Base-by-base conservation (phyloP, 129 eudicot species). In the Apium graveolens region DNA sequence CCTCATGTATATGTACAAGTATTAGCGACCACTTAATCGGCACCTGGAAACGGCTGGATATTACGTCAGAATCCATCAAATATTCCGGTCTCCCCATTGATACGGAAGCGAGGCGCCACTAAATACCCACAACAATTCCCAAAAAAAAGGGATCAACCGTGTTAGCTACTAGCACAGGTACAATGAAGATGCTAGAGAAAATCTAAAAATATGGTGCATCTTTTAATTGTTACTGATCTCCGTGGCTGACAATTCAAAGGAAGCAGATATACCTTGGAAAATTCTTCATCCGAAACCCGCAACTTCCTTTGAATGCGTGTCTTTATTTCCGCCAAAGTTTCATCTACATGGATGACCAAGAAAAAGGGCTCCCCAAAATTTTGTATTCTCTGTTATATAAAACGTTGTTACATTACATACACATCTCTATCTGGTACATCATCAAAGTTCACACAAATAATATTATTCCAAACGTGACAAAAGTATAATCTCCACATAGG, bases 281-380 rank as follows among this genome's bases (percentile, higher is more conserved):
- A 92, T 80, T 92, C 97, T 73, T 90, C 97, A 78, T 92, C 93
- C 48, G 93, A 87, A 76, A 92, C 92, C 83, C 84, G 89, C 82
- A 92, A 86, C 82, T 90, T 92, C 84, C 88, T 90, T 75, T 92
- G 98, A 41, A 92, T 85, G 65, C 96, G 87, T 37, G 48, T 69
- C 79, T 90, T 92, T n/a, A 92, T 88, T 27, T 87, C 89, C 73
- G 92, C 87, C 78, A 92, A 81, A 12, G 85, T 90, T 77, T 92
- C 98, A 45, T 87, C 96, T 72, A 88, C 97, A 83, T 79, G 97
- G 80, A 92, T 84, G 65, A 88, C 92, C 57, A 92, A 79, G 80
- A 92, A 86, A 78, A 92, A 92, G 69, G 96, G 97, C 45, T 90
- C 96, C 74, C 97, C 97, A 37, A 90, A 92, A 80, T 90, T 92